Evolutionary conservation across 2,329 filamentous ascomycete genomes (phyloP).

Genomic region (Ophiostoma montium): DNA sequence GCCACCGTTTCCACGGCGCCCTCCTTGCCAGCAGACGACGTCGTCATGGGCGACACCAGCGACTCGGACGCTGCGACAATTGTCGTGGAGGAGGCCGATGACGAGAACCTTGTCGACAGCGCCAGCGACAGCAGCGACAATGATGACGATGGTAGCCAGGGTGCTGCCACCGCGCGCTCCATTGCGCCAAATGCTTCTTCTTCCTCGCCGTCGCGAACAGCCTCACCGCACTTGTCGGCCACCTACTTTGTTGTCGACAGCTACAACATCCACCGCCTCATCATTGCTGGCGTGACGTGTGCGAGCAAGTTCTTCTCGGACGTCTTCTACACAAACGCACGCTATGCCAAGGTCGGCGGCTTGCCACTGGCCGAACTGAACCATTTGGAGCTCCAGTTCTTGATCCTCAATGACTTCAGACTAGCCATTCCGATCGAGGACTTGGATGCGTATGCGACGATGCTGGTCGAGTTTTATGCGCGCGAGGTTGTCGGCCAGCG

Average conservation of each 20-base stretch:
- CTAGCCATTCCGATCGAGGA: constrained; percentile 89
- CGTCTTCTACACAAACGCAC: constrained; percentile 97
- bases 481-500: constrained; percentile 58
- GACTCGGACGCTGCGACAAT: constrained; percentile 21
- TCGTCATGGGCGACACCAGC: neutral
- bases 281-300: constrained; percentile 94
- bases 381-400: constrained; percentile 88
- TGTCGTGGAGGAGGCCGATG: constrained; percentile 30
- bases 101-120: constrained; percentile 36
- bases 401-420: constrained; percentile 90
- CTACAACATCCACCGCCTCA: constrained; percentile 93
- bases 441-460: constrained; percentile 91
- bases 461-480: constrained; percentile 96
- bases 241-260: constrained; percentile 88
- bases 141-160: constrained; percentile 1
- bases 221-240: constrained; percentile 16
- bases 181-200: neutral
- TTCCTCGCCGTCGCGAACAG: neutral
- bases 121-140: constrained; percentile 9
- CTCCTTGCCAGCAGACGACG: constrained; percentile 2
- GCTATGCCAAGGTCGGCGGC: constrained; percentile 97
- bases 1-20: constrained; percentile 12
- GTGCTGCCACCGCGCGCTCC: neutral
- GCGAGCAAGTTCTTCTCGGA: constrained; percentile 99
- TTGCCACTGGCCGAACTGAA: constrained; percentile 86